A percentile compares a stretch with the other conserved stretches of the same genome.
Evolutionary conservation across 176 grass and related monocot genomes (phyloP).

Genomic region (Ampelocalamus luodianensis): DNA sequence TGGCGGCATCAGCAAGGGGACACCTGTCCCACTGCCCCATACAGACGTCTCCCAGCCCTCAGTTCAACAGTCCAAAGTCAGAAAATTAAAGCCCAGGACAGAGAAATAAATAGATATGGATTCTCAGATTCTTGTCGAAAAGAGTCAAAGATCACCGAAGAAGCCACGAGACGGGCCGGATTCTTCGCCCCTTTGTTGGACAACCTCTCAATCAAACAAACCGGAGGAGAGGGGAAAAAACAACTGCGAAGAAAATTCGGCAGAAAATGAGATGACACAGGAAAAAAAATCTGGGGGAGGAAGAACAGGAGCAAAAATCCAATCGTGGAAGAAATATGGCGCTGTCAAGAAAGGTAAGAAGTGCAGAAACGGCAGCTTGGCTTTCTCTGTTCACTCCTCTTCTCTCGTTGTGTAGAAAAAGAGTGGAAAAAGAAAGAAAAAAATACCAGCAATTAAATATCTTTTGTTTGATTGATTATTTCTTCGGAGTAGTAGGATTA

Average conservation of each 20-base stretch:
- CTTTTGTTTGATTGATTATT: constrained; percentile 18
- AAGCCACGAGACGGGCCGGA: constrained; percentile 33
- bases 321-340: not conserved
- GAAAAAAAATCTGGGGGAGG: not conserved
- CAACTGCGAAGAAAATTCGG: not conserved
- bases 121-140: not conserved
- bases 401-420: not conserved
- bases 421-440: not conserved
- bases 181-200: not conserved
- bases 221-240: not conserved
- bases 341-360: constrained; percentile 38
- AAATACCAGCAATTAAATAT: constrained; percentile 20
- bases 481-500: not conserved
- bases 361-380: not conserved
- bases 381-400: not conserved
- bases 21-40: constrained; percentile 36
- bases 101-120: constrained; percentile 16
- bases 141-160: not conserved
- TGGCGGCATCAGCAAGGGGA: constrained; percentile 14
- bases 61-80: not conserved
- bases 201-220: not conserved
- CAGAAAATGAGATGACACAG: not conserved
- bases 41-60: not conserved
- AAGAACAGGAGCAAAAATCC: not conserved
- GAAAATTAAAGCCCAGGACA: not conserved